A percentile compares a stretch with the other conserved stretches of the same genome.
Evolutionary conservation across 805 yeast genomes (phyloP).

Genomic region (Metschnikowia noctiluminum): DNA sequence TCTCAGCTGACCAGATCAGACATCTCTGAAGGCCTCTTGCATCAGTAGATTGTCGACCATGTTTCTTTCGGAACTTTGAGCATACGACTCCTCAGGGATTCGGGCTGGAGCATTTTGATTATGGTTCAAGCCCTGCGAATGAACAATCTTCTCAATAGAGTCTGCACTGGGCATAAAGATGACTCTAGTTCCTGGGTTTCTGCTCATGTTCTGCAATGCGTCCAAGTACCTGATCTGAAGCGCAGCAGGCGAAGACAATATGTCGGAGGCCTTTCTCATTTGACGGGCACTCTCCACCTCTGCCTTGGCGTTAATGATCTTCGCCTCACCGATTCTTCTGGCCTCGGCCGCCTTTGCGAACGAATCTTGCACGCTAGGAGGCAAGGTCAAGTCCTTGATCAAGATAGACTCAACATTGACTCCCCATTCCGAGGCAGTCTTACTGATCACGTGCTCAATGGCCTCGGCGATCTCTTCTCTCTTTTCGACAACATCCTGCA

Average conservation of each 20-base stretch:
- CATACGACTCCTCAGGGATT: slow-evolving; percentile 7
- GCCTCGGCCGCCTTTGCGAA: slow-evolving; percentile 75
- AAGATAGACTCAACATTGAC: slow-evolving; percentile 63
- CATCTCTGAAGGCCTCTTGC: slow-evolving; percentile 19
- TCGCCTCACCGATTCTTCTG: slow-evolving; percentile 70
- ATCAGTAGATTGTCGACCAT: slow-evolving; percentile 17
- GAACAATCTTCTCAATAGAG: slow-evolving; percentile 39
- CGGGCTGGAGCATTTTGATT: slow-evolving; percentile 5
- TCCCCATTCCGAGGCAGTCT: slow-evolving; percentile 69
- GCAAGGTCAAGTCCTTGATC: slow-evolving; percentile 62
- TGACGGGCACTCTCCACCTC: slow-evolving; percentile 73
- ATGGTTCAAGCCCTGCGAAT: slow-evolving; percentile 14
- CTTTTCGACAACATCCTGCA: slow-evolving; percentile 72
- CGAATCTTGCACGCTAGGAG: slow-evolving; percentile 53
- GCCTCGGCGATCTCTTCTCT: slow-evolving; percentile 65
- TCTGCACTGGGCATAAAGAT: slow-evolving; percentile 65
- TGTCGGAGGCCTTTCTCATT: slow-evolving; percentile 77
- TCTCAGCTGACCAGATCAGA: too few species aligned
- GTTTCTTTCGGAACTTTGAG: slow-evolving; percentile 7
- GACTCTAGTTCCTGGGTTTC: slow-evolving; percentile 57
- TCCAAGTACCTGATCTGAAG: slow-evolving; percentile 77
- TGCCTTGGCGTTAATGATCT: slow-evolving; percentile 70
- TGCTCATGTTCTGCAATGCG: slow-evolving; percentile 76
- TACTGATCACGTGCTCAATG: slow-evolving; percentile 57
- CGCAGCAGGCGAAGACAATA: slow-evolving; percentile 69